Conservation (phyloP, 2,329 filamentous ascomycete species). For the Scedosporium aurantiacum region DNA sequence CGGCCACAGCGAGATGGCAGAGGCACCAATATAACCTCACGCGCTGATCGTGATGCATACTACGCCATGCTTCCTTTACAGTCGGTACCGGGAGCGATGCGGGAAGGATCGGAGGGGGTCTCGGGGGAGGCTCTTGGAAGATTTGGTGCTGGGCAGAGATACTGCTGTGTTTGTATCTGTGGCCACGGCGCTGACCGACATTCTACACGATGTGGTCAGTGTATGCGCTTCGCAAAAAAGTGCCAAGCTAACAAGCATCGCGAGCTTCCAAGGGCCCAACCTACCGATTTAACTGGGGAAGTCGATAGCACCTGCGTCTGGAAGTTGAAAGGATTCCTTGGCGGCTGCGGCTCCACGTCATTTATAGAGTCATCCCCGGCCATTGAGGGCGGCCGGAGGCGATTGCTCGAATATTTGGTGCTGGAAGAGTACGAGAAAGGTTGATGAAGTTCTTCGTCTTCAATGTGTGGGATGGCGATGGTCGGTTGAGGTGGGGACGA, state of each 20-base stretch:
- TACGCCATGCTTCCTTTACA: constrained; percentile 72
- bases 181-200: constrained; percentile 81
- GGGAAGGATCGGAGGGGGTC: constrained; percentile 78
- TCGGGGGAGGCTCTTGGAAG: constrained; percentile 80
- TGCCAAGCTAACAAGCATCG: background rate
- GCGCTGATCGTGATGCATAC: constrained; percentile 82
- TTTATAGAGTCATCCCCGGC: constrained; percentile 19
- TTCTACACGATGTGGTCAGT: constrained; percentile 40
- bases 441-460: background rate
- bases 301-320: constrained; percentile 70
- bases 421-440: background rate
- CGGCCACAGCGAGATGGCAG: constrained; percentile 74
- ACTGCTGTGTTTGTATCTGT: constrained; percentile 96
- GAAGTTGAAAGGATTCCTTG: constrained; percentile 75
- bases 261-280: constrained; percentile 16
- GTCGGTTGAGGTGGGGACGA: constrained; percentile 39
- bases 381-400: constrained; percentile 22
- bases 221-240: background rate
- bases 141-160: constrained; percentile 84
- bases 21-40: constrained; percentile 78
- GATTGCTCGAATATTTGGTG: constrained; percentile 1
- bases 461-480: constrained; percentile 21
- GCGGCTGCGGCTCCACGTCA: background rate
- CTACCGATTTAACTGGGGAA: constrained; percentile 65
- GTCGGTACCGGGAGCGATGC: constrained; percentile 89